Base-by-base conservation (phyloP, 176 grass and related monocot genomes). In the Triticum timopheevii region DNA sequence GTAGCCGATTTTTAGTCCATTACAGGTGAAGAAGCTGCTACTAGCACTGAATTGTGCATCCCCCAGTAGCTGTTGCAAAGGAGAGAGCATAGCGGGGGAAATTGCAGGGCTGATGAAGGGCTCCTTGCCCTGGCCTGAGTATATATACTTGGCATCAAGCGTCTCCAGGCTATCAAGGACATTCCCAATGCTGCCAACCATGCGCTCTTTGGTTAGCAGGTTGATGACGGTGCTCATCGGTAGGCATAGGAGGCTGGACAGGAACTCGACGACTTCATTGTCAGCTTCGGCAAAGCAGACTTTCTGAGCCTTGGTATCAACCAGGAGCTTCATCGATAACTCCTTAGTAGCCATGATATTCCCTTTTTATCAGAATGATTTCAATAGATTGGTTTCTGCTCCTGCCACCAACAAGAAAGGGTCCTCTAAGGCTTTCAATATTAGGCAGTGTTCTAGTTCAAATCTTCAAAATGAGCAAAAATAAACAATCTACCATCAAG, bases 251-350 rank as follows among this genome's bases (percentile, higher is more conserved):
- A 88, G 74, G 38, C 38, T 10, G 22, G 65, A 78, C n/a, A 79
- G 38, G 39, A 83, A 71, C 65, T 63, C 31, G 0, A 88, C 7
- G 1, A 88, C 50, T 1, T 88, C 65, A 20, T 10, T 83, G 10
- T 81, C 73, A 47, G 54, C 81, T 74, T 88, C 87, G 0, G 74
- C 87, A 28, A 84, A 88, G 65, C 87, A 88, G 52, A 88, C 52
- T 64, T 71, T 84, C 39, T 79, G 38, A 52, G 87, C 22, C 52
- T 38, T 84, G 27, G 74, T 79, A 10, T 88, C 81, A 22, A 84
- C n/a, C 73, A 83, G 61, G 15, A 88, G 74, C 65, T 88, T 88
- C 6, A 84, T 22, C 4, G 54, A 83, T 8, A 88, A 63, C 33
- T 63, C 73, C 19, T 28, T 50, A 25, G 20, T 27, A 15, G 73